These are phyloP conservation scores for Capsicum pubescens DNA, from an alignment of 257 asterid species.

Conservation along the genomic window DNA sequence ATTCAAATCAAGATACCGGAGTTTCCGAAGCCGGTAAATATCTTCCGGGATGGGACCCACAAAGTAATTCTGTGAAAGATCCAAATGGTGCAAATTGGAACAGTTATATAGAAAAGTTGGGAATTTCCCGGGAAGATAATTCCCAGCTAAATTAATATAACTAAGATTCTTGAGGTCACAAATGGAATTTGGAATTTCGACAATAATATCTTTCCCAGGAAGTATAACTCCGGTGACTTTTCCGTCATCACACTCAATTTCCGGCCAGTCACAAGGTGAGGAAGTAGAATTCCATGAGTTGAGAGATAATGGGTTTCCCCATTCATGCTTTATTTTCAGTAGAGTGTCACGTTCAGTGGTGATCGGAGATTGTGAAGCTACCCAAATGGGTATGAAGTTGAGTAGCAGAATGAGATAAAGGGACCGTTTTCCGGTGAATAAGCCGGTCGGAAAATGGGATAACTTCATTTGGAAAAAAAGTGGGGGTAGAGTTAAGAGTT, in stretches of 20 bases:
- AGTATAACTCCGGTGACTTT: slow-evolving; percentile 54
- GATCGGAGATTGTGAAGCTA: slow-evolving; percentile 53
- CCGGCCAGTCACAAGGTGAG: slow-evolving; percentile 47
- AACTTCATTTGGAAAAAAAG: not conserved
- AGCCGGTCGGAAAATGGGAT: not conserved
- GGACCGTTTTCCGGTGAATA: not conserved
- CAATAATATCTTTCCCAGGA: slow-evolving; percentile 36
- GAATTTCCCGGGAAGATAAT: slow-evolving; percentile 55
- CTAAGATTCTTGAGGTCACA: slow-evolving; percentile 59
- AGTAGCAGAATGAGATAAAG: slow-evolving; percentile 38
- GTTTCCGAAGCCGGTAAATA: slow-evolving; percentile 52
- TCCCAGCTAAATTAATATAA: slow-evolving; percentile 48
- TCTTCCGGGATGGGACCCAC: slow-evolving; percentile 63
- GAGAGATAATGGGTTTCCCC: slow-evolving; percentile 34
- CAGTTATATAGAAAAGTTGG: slow-evolving; percentile 58
- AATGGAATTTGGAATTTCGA: slow-evolving; percentile 52
- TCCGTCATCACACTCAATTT: slow-evolving; percentile 42
- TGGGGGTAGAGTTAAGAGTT: not conserved
- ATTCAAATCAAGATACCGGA: slow-evolving; percentile 56
- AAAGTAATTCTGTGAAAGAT: slow-evolving; percentile 68
- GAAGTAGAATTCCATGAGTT: slow-evolving; percentile 41
- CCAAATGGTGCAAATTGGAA: slow-evolving; percentile 52
- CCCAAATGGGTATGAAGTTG: slow-evolving; percentile 37
- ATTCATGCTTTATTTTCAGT: slow-evolving; percentile 37
- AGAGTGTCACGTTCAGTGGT: slow-evolving; percentile 50